These are phyloP conservation scores for Phytophthora crassamura DNA, from an alignment of 352 stramenopile genomes.

Conservation along the genomic window DNA sequence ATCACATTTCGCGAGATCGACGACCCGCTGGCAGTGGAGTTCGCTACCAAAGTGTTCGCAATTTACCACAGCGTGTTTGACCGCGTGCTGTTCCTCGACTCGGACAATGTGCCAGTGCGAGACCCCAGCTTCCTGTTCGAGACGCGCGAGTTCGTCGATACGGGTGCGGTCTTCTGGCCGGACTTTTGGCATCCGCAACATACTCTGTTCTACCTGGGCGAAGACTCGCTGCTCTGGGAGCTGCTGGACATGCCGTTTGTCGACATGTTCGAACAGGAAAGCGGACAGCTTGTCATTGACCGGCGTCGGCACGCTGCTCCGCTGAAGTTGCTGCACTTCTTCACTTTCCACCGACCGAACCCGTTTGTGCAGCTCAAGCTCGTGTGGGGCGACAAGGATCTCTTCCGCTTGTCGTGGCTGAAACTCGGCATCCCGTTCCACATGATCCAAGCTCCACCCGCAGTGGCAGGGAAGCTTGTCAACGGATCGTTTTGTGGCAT, in stretches of 20 bases:
- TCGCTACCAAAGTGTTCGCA: slow-evolving; percentile 56
- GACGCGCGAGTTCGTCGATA: slow-evolving; percentile 14
- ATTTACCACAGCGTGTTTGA: slow-evolving; percentile 50
- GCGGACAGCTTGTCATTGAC: slow-evolving; percentile 56
- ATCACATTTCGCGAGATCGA: slow-evolving; percentile 37
- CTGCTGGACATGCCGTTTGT: slow-evolving; percentile 50
- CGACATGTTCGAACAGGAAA: slow-evolving; percentile 74
- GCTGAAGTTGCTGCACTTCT: slow-evolving; percentile 41
- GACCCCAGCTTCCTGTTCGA: slow-evolving; percentile 21
- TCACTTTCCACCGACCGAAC: slow-evolving; percentile 46
- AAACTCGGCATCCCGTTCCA: slow-evolving; percentile 56
- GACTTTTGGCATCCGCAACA: slow-evolving; percentile 36
- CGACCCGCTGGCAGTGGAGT: slow-evolving; percentile 36
- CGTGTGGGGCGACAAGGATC: no score
- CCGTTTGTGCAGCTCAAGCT: slow-evolving; percentile 61
- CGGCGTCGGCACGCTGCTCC: slow-evolving; percentile 28
- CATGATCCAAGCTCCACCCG: slow-evolving; percentile 57
- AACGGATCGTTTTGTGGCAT: slow-evolving; percentile 58
- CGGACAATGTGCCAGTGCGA: slow-evolving; percentile 50
- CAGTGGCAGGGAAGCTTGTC: slow-evolving; percentile 40
- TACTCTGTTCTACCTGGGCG: slow-evolving; percentile 60
- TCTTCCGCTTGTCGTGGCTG: slow-evolving; percentile 73
- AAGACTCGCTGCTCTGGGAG: slow-evolving; percentile 57
- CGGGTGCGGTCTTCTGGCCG: slow-evolving; percentile 61
- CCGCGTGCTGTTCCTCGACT: slow-evolving; percentile 56